Evolutionary conservation across 2,329 filamentous ascomycete species (phyloP).

Genomic region (Fusarium succisae): DNA sequence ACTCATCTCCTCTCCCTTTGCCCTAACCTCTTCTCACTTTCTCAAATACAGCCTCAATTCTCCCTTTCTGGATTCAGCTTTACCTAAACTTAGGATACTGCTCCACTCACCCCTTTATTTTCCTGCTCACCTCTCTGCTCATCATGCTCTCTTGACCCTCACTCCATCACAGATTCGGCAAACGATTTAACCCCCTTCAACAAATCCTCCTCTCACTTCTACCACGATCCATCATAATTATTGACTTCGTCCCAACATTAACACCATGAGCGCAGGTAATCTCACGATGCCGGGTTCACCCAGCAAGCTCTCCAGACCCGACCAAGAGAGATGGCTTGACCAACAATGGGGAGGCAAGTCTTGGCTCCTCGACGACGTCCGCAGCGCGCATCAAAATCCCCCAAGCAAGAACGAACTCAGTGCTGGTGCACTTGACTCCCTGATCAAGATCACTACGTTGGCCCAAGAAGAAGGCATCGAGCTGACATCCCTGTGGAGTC

Average conservation of each 20-base stretch:
- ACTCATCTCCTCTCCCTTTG: background rate
- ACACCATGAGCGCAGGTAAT: background rate
- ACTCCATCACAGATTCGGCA: background rate
- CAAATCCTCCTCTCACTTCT: no score
- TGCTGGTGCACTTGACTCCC: fast-evolving
- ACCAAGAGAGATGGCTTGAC: background rate
- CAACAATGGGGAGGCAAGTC: background rate
- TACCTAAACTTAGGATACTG: background rate
- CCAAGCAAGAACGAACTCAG: background rate
- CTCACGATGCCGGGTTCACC: background rate
- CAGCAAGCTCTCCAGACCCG: fast-evolving
- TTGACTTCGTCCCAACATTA: no score
- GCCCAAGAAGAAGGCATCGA: background rate
- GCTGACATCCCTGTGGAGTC: background rate
- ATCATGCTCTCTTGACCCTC: background rate
- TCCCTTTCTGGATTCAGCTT: background rate
- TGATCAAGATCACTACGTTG: background rate
- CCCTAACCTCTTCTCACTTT: background rate
- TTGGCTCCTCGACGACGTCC: background rate
- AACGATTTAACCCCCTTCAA: background rate
- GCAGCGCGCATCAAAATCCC: background rate
- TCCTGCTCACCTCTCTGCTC: background rate
- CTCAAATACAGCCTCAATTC: background rate
- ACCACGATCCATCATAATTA: background rate
- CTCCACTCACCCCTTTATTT: background rate